phyloP scores from a whole-genome alignment of 345 rosid species.

The Linum lewisii region DNA sequence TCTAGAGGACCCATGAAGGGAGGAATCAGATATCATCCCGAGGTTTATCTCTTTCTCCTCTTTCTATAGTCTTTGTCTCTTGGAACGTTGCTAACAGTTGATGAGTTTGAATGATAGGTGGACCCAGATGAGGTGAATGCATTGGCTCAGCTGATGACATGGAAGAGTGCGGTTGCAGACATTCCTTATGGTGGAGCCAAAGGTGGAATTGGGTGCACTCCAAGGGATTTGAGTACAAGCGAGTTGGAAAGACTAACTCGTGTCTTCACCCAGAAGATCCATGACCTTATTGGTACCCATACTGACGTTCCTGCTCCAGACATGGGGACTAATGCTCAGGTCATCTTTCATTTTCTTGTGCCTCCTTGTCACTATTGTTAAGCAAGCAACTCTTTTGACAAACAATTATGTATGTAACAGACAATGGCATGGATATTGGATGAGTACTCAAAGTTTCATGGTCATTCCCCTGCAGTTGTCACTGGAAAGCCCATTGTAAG shows the following conservation, averaged over 20 bases:
- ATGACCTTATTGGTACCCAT: constrained; percentile 16
- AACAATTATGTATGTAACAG: background rate
- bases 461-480: constrained; percentile 16
- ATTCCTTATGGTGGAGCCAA: constrained; percentile 18
- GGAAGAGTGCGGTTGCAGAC: constrained; percentile 17
- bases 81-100: too few relatives aligned
- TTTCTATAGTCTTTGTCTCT: background rate
- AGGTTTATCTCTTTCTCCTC: constrained; percentile 34
- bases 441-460: constrained; percentile 17
- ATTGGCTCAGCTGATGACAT: constrained; percentile 17
- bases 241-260: constrained; percentile 14
- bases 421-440: constrained; percentile 20
- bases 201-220: constrained; percentile 15
- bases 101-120: constrained; percentile 6
- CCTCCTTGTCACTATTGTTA: background rate
- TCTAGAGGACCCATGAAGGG: constrained; percentile 99
- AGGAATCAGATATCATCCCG: constrained; percentile 98
- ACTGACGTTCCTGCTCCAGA: constrained; percentile 15
- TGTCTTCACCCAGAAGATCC: constrained; percentile 19
- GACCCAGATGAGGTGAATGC: constrained; percentile 18
- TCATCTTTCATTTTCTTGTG: background rate
- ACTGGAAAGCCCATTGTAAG: constrained; percentile 15
- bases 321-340: constrained; percentile 19
- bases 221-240: constrained; percentile 12
- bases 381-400: background rate